phyloP scores from a whole-genome alignment of 2,329 filamentous ascomycete genomes.

The Fusarium stilboides region DNA sequence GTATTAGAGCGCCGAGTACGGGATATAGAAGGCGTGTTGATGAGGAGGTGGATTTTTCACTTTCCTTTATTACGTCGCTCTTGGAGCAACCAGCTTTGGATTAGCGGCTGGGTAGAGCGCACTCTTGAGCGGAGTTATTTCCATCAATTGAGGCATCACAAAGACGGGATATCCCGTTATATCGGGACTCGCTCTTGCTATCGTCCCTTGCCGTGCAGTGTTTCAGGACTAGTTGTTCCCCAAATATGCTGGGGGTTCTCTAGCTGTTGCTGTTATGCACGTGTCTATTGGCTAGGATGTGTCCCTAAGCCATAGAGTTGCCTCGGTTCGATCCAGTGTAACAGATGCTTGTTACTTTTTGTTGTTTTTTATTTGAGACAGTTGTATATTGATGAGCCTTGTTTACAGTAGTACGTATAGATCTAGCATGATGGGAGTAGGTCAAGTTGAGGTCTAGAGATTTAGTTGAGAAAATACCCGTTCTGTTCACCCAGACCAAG shows the following conservation, averaged over 20 bases:
- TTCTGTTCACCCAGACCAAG: conserved; percentile 8
- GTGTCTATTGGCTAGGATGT: conserved; percentile 9
- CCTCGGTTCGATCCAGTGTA: conserved; percentile 2
- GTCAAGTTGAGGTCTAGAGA: conserved; percentile 7
- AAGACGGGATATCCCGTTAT: conserved; percentile 39
- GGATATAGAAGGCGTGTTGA: conserved; percentile 29
- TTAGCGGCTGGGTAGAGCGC: conserved; percentile 40
- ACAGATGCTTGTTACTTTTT: conserved; percentile 5
- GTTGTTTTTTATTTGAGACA: conserved; percentile 2
- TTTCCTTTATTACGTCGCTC: conserved; percentile 40
- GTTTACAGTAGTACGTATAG: not conserved
- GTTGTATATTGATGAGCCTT: conserved; percentile 5
- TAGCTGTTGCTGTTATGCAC: conserved; percentile 18
- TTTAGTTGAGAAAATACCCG: conserved; percentile 23
- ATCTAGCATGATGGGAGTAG: not conserved
- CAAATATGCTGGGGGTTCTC: conserved; percentile 12
- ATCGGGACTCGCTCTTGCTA: conserved; percentile 15
- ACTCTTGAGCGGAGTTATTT: conserved; percentile 42
- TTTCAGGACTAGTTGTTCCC: conserved; percentile 8
- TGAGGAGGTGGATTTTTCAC: conserved; percentile 40
- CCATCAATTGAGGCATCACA: conserved; percentile 44
- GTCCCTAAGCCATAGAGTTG: conserved; percentile 10
- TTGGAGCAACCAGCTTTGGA: conserved; percentile 33
- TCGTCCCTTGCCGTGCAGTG: conserved; percentile 11
- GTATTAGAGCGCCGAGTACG: conserved; percentile 22